Evolutionary conservation across 768 basidiomycete species (phyloP).

Genomic region (Rhodotorula graminis): DNA sequence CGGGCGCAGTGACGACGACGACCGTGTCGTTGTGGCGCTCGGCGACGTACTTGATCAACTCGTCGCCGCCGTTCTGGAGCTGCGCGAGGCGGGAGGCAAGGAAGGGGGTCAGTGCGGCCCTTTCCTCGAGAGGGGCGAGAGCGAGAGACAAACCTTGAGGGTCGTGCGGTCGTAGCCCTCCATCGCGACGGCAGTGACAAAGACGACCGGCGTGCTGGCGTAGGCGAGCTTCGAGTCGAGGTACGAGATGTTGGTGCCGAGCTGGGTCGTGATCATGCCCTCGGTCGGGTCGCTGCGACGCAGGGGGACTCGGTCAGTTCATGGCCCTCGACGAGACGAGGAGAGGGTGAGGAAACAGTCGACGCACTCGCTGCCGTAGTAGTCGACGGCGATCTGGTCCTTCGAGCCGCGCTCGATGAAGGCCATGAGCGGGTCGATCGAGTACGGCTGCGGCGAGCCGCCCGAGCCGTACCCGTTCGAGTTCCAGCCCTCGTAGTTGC

Average conservation of each 20-base stretch:
- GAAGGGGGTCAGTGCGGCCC: background rate
- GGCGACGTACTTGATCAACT: conserved; percentile 43
- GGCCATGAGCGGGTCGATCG: conserved; percentile 46
- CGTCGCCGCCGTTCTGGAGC: conserved; percentile 35
- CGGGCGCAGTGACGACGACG: conserved; percentile 41
- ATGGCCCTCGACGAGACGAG: background rate
- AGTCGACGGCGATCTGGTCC: conserved; percentile 21
- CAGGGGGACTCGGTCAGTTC: background rate
- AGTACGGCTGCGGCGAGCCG: conserved; percentile 42
- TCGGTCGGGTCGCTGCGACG: conserved; percentile 13
- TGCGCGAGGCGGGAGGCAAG: background rate
- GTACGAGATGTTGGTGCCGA: conserved; percentile 2
- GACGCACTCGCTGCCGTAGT: conserved; percentile 23
- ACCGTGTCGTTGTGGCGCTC: conserved; percentile 38
- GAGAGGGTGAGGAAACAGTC: too few relatives aligned
- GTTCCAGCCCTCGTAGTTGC: background rate
- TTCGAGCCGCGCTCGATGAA: conserved; percentile 42
- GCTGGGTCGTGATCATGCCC: conserved; percentile 5
- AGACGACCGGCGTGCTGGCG: conserved; percentile 28
- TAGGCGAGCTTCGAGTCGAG: conserved; percentile 30
- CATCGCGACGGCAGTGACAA: conserved; percentile 28
- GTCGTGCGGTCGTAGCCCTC: conserved; percentile 40
- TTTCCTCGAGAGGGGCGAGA: background rate
- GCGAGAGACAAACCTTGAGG: conserved; percentile 16
- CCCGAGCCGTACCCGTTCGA: conserved; percentile 46